A percentile compares a stretch with the other conserved stretches of the same genome.
Conservation (phyloP, 768 basidiomycete genomes). For the Boletus tomentosulus region DNA sequence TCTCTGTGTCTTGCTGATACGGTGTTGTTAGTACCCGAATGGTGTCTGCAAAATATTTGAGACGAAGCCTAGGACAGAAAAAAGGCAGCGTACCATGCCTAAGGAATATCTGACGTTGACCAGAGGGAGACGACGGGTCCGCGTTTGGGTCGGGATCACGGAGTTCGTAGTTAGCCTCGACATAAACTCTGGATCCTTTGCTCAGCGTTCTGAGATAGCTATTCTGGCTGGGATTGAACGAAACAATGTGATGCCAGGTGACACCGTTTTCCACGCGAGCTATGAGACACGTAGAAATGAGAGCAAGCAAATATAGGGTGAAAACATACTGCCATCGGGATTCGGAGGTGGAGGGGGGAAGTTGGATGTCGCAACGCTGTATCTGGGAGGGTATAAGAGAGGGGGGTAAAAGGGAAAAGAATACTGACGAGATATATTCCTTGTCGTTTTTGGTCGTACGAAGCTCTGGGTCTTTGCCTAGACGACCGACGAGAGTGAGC, state of each 20-base stretch:
- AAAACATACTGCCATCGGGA: constrained; percentile 55
- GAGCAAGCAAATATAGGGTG: neutral
- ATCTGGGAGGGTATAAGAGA: constrained; percentile 40
- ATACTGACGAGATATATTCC: constrained; percentile 70
- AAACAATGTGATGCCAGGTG: constrained; percentile 76
- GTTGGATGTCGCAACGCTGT: constrained; percentile 72
- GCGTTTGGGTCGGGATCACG: constrained; percentile 65
- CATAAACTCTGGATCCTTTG: constrained; percentile 75
- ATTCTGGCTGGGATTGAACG: constrained; percentile 60
- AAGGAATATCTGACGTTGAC: constrained; percentile 80
- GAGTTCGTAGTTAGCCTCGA: constrained; percentile 75
- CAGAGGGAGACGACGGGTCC: constrained; percentile 62
- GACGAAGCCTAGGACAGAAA: neutral
- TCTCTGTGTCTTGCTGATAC: constrained; percentile 19
- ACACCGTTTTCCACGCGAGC: constrained; percentile 50
- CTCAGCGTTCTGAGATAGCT: constrained; percentile 59
- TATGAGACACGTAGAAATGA: constrained; percentile 23
- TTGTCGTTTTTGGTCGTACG: constrained; percentile 67
- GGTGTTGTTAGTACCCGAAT: constrained; percentile 46
- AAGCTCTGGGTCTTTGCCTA: constrained; percentile 68
- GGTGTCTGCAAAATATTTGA: constrained; percentile 39
- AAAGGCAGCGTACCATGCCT: constrained; percentile 56
- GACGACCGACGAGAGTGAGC: constrained; percentile 70
- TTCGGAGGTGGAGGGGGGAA: constrained; percentile 52
- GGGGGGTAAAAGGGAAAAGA: neutral